Evolutionary conservation across 805 yeast species (phyloP).

Genomic region (Candida pseudoglaebosa): DNA sequence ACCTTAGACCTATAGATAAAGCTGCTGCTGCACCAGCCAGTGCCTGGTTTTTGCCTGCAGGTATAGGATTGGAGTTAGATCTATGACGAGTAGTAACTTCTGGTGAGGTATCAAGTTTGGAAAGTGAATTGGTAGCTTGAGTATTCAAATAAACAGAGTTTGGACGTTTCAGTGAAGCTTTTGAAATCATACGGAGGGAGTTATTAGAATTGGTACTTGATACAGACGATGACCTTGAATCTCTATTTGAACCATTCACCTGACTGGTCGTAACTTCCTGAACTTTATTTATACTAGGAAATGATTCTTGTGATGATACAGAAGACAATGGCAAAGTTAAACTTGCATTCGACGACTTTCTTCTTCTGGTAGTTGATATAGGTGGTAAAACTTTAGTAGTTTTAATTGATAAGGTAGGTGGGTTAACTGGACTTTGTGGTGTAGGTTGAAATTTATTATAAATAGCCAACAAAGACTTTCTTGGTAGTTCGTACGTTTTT

Average conservation of each 20-base stretch:
- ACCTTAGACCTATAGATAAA: constrained; percentile 20
- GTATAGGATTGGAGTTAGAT: constrained; percentile 34
- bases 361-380: constrained; percentile 2
- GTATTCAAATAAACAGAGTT: constrained; percentile 7
- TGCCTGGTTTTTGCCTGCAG: constrained; percentile 12
- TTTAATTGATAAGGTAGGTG: neutral
- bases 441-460: constrained; percentile 7
- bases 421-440: constrained; percentile 1
- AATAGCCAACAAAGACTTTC: constrained; percentile 15
- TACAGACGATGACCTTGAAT: constrained; percentile 2
- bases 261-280: neutral
- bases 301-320: constrained; percentile 1
- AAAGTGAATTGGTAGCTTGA: constrained; percentile 7
- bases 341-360: constrained; percentile 14
- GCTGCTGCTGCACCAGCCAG: constrained; percentile 36
- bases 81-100: constrained; percentile 20
- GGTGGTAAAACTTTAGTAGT: neutral
- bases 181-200: constrained; percentile 2
- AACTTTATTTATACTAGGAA: constrained; percentile 2
- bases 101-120: constrained; percentile 9
- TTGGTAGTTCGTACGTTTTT: constrained; percentile 29
- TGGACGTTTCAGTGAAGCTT: constrained; percentile 3
- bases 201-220: constrained; percentile 3
- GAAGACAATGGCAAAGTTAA: neutral
- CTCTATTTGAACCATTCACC: neutral